phyloP scores from a whole-genome alignment of 176 grass and related monocot genomes.

The Oryza brachyantha region DNA sequence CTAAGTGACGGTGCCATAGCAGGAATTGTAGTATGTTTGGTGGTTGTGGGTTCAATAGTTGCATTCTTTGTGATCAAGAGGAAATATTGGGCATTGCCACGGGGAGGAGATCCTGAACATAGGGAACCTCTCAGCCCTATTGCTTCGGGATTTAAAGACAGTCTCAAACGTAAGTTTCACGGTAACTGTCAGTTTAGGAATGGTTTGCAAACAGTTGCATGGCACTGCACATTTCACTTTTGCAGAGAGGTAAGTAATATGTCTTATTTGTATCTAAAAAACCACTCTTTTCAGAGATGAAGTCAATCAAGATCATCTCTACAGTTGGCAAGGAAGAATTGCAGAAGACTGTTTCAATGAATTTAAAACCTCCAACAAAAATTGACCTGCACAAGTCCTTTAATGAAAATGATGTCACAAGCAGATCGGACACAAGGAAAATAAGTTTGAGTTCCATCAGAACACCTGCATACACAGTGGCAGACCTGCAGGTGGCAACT shows the following conservation, averaged over 20 bases:
- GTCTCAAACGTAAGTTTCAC: conserved; percentile 34
- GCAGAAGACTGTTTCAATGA: conserved; percentile 65
- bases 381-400: conserved; percentile 77
- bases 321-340: conserved; percentile 44
- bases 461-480: conserved; percentile 72
- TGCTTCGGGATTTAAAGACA: conserved; percentile 42
- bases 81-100: conserved; percentile 45
- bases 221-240: conserved; percentile 2
- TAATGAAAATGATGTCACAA: conserved; percentile 58
- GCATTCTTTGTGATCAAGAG: conserved; percentile 66
- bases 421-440: conserved; percentile 59
- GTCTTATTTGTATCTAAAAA: background rate
- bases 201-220: background rate
- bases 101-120: conserved; percentile 42
- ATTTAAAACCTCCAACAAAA: conserved; percentile 83
- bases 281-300: conserved; percentile 58
- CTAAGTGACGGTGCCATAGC: conserved; percentile 66
- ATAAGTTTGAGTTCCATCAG: conserved; percentile 60
- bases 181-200: background rate
- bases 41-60: conserved; percentile 50
- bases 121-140: conserved; percentile 71
- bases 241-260: background rate
- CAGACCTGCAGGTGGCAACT: conserved; percentile 89
- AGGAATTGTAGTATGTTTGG: conserved; percentile 82
- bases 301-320: conserved; percentile 59